Base-by-base conservation (phyloP, 176 grass and related monocot genomes). In the Microstegium vimineum region DNA sequence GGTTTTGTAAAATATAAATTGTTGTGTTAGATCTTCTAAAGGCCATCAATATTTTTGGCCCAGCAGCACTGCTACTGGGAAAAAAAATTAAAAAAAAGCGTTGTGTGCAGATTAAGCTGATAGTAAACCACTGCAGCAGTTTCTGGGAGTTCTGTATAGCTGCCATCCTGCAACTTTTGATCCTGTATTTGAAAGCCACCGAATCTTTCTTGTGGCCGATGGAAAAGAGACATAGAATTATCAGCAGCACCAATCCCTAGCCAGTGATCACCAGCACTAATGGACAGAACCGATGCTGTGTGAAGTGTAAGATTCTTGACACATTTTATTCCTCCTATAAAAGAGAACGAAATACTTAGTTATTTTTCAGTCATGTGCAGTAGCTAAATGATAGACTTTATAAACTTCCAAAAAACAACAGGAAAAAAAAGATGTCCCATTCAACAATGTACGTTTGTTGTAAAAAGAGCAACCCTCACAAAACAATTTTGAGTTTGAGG, bases 161-260 rank as follows among this genome's bases (percentile, higher is more conserved):
- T 99, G 96, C 96, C 96, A 99, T 84, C 87, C 93, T 75, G 91
- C 85, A 62, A 75, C 83, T 89, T 99, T 99, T 52, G 91, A 91
- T 89, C 89, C 90, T 75, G 92, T 69, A 76, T 90, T 88, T 49
- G 96, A 84, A 99, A 94, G 79, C 91, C 83, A 86, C 93, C 85
- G 1, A 89, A 92, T 85, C 93, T 93, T 86, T 99, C 96, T 88
- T 99, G 96, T 11, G 91, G 93, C 27, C 91, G 89, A 87, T 99
- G 96, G 81, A 93, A 99, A 84, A 99, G 93, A 71, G 96, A 99
- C 89, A 99, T 85, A 33, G 96, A 99, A 86, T 99, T 99, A 66
- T 99, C 96, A 69, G 93, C 93, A 78, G 93, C 96, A 66, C 96
- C 96, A 84, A 99, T 99, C 64, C 93, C 96, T 63, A 99, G 89